Evolutionary conservation across 345 rosid species (phyloP), one percentile per base, ranked within the genome.

Genomic region (Salix caprea): DNA sequence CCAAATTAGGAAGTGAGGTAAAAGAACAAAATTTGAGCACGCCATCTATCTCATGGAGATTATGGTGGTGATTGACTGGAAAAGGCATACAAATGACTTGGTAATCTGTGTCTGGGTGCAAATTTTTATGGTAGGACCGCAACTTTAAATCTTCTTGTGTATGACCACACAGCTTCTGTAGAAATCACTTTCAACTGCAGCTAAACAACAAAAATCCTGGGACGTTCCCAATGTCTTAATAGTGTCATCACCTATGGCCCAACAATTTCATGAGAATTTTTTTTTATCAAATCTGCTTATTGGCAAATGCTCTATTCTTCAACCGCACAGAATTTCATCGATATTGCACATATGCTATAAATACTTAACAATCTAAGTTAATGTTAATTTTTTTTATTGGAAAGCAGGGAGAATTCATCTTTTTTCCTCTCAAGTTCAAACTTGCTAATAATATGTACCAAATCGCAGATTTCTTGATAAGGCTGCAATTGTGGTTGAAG

Each of bases 381-480:
- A 46, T 46, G 50, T 13, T 30, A 26, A 1, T 13, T 12, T 46
- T 3, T 46, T 46, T 34, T 4, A 46, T 46, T 46, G 50, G 14
- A 46, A 46, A 46, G 50, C 16, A 46, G 50, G 5, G 50, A 46
- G 50, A 46, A 46, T 12, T 13, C 4, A 4, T 46, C 14, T 13
- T 13, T 46, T 46, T 15, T 46, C 50, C 1, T 46, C 50, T 9
- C 15, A 12, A 14, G 50, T 46, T 46, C 50, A 13, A 11, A 14
- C 50, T 46, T 46, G 50, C 50, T 46, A 46, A 13, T 46, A 14
- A 46, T 13, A 13, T 13, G 50, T 46, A 46, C 50, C 67, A 50
- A n/a, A 50, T 7, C 40, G 61, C 84, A 92, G 97, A 74, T 92
- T 92, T 77, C 82, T 94, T 8, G 97, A 91, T 81, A 94, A 91